Evolutionary conservation across 805 yeast genomes (phyloP), one percentile per base, ranked within the genome.

Genomic region (Phaffomyces opuntiae): DNA sequence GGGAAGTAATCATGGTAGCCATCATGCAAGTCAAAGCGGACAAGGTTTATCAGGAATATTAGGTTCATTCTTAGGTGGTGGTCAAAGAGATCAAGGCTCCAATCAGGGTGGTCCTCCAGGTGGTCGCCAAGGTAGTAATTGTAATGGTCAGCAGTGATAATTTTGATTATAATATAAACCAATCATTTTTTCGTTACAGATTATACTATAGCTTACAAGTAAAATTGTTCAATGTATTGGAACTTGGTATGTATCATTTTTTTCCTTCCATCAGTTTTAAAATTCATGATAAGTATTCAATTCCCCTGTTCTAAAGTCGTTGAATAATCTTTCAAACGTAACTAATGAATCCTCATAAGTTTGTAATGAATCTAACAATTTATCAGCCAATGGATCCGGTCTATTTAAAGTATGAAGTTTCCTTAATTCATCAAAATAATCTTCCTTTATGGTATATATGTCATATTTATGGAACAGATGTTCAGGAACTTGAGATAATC

Each of bases 391-490:
- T 2, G 73, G 73, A 48, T 61, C 61, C 7, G 54, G 50, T 47
- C 74, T 59, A 2, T 53, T 60, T n/a, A 51, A 47, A 0, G 70
- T 54, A 29, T 65, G 55, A 39, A 54, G 61, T 21, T 52, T 40
- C 19, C 49, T 44, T 32, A 70, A 50, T 9, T 52, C 50, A 25
- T 64, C 66, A 25, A 66, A 55, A 43, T 55, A 67, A 4, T 55
- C 58, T 8, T 53, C 52, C 43, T 60, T 59, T 31, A 62, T 57
- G 9, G 51, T 54, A 26, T 45, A 58, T 7, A 64, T 46, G 16
- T 63, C 56, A 49, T 66, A 69, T 40, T 64, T 68, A 52, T 69
- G 73, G 50, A 63, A 70, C 9, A 56, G 38, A 33, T 59, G 49
- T 24, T 51, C 58, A 29, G 48, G 49, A 1, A 50, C 66, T 13